Evolutionary conservation across 495 filamentous ascomycete genomes (phyloP).

Genomic region (Alectoria sarmentosa): DNA sequence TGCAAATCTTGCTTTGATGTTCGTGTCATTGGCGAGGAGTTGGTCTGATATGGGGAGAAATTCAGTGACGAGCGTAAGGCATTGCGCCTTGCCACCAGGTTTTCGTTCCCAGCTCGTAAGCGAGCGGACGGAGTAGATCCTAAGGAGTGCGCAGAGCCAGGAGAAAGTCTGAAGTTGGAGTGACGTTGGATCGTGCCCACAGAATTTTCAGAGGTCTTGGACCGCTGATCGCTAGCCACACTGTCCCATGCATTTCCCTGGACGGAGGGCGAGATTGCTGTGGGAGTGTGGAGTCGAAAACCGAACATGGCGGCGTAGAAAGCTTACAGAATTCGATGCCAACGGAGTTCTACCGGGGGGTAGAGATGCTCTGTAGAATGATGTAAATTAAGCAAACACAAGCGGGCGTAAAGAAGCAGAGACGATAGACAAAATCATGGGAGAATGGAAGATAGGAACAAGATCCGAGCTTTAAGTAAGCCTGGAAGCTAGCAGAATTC

Average conservation of each 20-base stretch:
- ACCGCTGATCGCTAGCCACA: constrained; percentile 13
- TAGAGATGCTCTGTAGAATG: constrained; percentile 13
- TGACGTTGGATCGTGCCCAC: constrained; percentile 18
- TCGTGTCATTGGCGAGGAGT: background rate
- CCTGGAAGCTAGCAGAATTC: background rate
- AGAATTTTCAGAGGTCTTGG: constrained; percentile 16
- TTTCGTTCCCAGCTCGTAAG: constrained; percentile 18
- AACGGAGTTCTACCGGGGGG: background rate
- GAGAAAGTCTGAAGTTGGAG: constrained; percentile 7
- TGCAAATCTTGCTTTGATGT: constrained; percentile 11
- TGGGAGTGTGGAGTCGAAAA: background rate
- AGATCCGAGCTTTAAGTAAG: background rate
- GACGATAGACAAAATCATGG: background rate
- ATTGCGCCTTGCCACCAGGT: constrained; percentile 14
- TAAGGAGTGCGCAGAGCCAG: constrained; percentile 11
- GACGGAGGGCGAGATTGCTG: constrained; percentile 2
- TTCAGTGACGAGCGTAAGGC: constrained; percentile 11
- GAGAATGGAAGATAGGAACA: background rate
- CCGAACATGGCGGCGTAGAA: background rate
- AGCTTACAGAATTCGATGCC: background rate
- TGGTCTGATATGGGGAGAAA: constrained; percentile 1
- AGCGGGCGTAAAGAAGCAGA: background rate
- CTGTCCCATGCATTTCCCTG: constrained; percentile 2
- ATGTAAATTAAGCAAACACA: constrained; percentile 8
- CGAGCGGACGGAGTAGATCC: constrained; percentile 10